A percentile compares a stretch with the other conserved stretches of the same genome.
These are phyloP conservation scores for Leishmania turanica DNA, from an alignment of 208 protist genomes.

Conservation along the genomic window DNA sequence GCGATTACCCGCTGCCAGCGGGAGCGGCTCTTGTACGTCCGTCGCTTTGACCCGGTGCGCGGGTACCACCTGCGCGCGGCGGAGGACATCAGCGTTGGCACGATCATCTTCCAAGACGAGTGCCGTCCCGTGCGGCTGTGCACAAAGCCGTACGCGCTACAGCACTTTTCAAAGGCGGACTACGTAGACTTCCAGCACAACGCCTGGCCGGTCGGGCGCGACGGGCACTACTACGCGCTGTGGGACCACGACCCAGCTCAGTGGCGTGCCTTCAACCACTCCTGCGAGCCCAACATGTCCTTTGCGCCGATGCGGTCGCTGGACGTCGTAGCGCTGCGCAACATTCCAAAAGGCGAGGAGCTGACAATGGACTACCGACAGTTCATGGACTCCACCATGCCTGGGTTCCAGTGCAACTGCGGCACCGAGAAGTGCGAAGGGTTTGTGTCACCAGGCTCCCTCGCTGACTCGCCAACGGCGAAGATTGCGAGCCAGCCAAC, in stretches of 20 bases:
- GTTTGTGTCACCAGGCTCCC: slow-evolving; percentile 44
- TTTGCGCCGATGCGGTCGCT: slow-evolving; percentile 68
- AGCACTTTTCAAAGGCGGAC: slow-evolving; percentile 45
- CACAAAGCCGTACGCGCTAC: slow-evolving; percentile 74
- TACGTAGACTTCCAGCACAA: slow-evolving; percentile 68
- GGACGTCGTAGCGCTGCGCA: slow-evolving; percentile 68
- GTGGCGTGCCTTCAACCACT: slow-evolving; percentile 84
- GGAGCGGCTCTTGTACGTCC: slow-evolving; percentile 53
- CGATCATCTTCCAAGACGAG: slow-evolving; percentile 72
- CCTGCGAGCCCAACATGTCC: slow-evolving; percentile 80
- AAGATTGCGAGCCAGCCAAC: slow-evolving; percentile 8
- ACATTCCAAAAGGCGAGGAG: slow-evolving; percentile 79
- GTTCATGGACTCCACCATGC: slow-evolving; percentile 85
- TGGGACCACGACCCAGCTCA: slow-evolving; percentile 76
- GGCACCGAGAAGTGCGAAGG: slow-evolving; percentile 48
- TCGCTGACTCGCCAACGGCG: slow-evolving; percentile 24
- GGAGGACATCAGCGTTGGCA: slow-evolving; percentile 55
- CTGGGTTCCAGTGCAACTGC: slow-evolving; percentile 74
- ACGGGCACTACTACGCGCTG: slow-evolving; percentile 84
- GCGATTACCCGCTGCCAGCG: slow-evolving; percentile 44
- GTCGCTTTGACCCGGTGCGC: slow-evolving; percentile 51
- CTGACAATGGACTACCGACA: slow-evolving; percentile 92
- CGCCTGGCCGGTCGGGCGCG: slow-evolving; percentile 72
- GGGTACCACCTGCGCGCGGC: slow-evolving; percentile 75
- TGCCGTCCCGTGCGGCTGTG: slow-evolving; percentile 64